Evolutionary conservation across 2,329 filamentous ascomycete genomes (phyloP), one percentile per base, ranked within the genome.

Genomic region (Microcyclosporella mali): DNA sequence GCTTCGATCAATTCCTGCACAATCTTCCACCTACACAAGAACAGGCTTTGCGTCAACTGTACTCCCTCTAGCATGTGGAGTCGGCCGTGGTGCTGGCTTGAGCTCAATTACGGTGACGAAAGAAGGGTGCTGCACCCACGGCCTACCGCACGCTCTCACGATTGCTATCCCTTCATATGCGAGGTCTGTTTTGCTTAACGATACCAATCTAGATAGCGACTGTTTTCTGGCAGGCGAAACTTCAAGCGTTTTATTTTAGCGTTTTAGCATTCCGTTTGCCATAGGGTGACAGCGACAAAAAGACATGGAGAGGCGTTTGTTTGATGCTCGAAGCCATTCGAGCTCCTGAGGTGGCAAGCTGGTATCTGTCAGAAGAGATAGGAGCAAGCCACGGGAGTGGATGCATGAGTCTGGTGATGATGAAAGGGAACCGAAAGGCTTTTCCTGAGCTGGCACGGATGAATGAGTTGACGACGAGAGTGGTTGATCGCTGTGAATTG

Each of bases 1-100:
- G 75, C 50, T 77, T 78, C 50, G 69, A 73, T 47, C 62, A 59
- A 37, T 78, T 75, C 60, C 61, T 78, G 19, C 56, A 62, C 41
- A 67, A 69, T 39, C 62, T 75, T 4, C 66, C 70, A 3, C 58
- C 64, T 6, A 60, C 63, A 19, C 65, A 73, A 50, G 65, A 67
- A 52, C 61, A 67, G 41, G 62, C 60, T 7, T 62, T 74, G 50
- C 65, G 65, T 47, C 60, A 67, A 41, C 56, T 67, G 43, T 74
- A 73, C 55, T 51, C 52, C 38, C 56, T 65, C 40, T 66, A 65
- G 60, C 41, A 52, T 47, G 56, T 51, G 47, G 34, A 41, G 36
- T 37, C 40, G 31, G 42, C 17, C 8, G 33, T 50, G 51, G 46
- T 47, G 39, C 32, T 18, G 41, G 34, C 21, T 21, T 49, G 28